Base-by-base conservation (phyloP, 169 alveolate genomes). In the Ichthyophthirius multifiliis region DNA sequence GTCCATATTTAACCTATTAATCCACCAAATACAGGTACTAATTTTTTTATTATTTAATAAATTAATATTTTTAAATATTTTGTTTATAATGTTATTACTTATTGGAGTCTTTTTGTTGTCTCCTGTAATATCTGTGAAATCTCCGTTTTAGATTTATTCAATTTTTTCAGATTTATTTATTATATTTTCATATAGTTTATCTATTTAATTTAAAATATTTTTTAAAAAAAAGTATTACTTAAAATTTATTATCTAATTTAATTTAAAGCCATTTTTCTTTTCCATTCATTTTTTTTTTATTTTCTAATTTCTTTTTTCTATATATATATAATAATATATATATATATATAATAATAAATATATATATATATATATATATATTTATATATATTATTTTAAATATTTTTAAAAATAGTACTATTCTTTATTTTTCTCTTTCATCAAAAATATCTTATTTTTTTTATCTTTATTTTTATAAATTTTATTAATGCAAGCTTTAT, bases 231-330 rank as follows among this genome's bases (percentile, higher is more conserved):
- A 16, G 76, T 45, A 13, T 41, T 43, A 63, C 84, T 44, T 65
- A 63, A 65, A 27, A 65, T 43, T 16, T 27, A 20, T 23, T 78
- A 74, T 78, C 84, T 63, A 16, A 64, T 67, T 65, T 78, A 74
- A 63, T 81, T 71, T 23, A 81, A 27, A 23, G 71, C 65, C 55
- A 47, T 30, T 45, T 76, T 81, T 71, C 86, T 81, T 62, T 81
- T 81, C 16, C 65, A 71, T 81, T 81, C 86, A 4, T 76, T 76
- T 43, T 81, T 81, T 31, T 76, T 81, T 62, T 47, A 62, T 48
- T 67, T 71, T 16, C 80, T 48, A 15, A 71, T 76, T 43, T 81
- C 86, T 34, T 55, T 79, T 67, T 79, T 65, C 46, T 34, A 67
- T 31, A 1, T n/a, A 34, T 18, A 3, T 67, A 18, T 39, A 20